A percentile compares a stretch with the other conserved stretches of the same genome.
phyloP scores from a whole-genome alignment of 2,329 filamentous ascomycete genomes.

The Elsinoe batatas region DNA sequence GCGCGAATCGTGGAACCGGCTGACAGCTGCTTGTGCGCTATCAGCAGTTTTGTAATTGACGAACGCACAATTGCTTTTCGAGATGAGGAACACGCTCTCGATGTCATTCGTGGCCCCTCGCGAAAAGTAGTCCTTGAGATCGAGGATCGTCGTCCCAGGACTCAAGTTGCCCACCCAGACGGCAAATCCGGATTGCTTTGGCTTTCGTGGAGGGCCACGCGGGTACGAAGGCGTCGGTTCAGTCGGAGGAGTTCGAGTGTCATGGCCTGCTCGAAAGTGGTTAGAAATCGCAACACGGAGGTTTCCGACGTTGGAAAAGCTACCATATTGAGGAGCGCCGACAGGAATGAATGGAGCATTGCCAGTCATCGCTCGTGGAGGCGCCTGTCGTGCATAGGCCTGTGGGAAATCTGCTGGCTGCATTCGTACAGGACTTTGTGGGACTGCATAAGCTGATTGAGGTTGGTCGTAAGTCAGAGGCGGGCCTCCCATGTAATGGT shows the following conservation, averaged over 20 bases:
- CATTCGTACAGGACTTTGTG: background rate
- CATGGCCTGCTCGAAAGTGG: background rate
- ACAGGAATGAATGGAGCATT: background rate
- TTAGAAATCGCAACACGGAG: background rate
- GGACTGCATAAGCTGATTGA: background rate
- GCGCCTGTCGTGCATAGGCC: background rate
- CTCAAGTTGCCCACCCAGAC: conserved; percentile 95
- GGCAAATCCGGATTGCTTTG: conserved; percentile 67
- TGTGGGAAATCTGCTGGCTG: background rate
- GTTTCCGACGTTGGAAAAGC: background rate
- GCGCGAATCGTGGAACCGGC: conserved; percentile 78
- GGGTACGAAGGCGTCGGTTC: conserved; percentile 31
- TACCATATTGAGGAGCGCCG: background rate
- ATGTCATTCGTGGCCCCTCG: conserved; percentile 63
- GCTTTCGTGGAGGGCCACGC: conserved; percentile 56
- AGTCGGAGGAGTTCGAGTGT: conserved; percentile 17
- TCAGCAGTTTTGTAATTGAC: conserved; percentile 83
- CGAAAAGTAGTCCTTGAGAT: conserved; percentile 84
- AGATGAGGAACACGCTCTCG: conserved; percentile 86
- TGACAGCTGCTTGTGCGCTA: conserved; percentile 65
- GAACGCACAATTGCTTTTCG: conserved; percentile 95
- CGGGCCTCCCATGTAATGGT: background rate
- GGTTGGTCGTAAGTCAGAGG: background rate
- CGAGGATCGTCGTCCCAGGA: conserved; percentile 68
- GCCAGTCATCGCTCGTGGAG: background rate